Evolutionary conservation across 1,139 yeast genomes (phyloP), one percentile per base, ranked within the genome.

Genomic region (Lodderomyces theae): DNA sequence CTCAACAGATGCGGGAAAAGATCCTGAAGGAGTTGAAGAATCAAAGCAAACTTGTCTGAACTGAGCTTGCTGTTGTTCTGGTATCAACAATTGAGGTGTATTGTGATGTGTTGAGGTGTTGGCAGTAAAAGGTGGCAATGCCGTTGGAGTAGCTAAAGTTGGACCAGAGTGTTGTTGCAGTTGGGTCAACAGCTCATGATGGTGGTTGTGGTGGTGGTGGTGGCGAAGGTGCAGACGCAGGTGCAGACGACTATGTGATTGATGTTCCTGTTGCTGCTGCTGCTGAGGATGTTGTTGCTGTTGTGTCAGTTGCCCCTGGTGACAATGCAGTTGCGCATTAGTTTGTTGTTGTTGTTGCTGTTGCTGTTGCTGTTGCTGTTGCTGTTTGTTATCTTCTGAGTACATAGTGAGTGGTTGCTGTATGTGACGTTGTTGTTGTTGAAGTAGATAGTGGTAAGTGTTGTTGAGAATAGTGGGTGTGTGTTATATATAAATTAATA

Each of bases 31-130:
- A 11, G 15, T 31, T 5, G 51, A 42, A 11, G 56, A 51, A 41
- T 53, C 51, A 43, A 66, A 65, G 46, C 66, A 64, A 25, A 66
- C 70, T 39, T 59, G 64, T 42, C 71, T 57, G 48, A 66, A 64
- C 48, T 57, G 63, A 35, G 31, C 31, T 28, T 28, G 31, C 7
- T 28, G 31, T 13, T 28, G 18, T 28, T 28, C 31, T 28, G 31
- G 18, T 28, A 28, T 15, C 44, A 13, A 38, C 11, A 32, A 36
- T 29, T 23, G 36, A 25, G 10, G 37, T 9, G 15, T 5, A 15
- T 11, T 37, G 10, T 34, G 38, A 21, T 12, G 35, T 18, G 9
- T 19, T 19, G 5, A n/a, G n/a, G n/a, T n/a, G n/a, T n/a, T n/a
- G n/a, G n/a, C n/a, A n/a, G 38, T 23, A 26, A 22, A 19, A 36